Percentiles rank a stretch among this genome's conserved stretches.
These are phyloP conservation scores for Cucurbita maxima DNA, from an alignment of 306 rosid species.

Conservation along the genomic window DNA sequence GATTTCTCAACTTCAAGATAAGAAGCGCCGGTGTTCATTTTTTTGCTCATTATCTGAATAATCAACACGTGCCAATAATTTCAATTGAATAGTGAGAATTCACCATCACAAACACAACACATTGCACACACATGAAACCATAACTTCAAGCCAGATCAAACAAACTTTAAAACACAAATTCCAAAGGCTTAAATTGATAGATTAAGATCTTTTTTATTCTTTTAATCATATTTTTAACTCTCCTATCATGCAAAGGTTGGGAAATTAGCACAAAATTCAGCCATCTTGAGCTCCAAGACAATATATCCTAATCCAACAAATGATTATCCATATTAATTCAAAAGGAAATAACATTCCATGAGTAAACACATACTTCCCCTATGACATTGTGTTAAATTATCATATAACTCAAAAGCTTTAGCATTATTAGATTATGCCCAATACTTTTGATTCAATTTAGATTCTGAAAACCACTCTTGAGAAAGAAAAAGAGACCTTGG, in stretches of 20 bases:
- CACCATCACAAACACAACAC: not conserved
- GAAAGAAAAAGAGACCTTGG: constrained; percentile 41
- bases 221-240: not conserved
- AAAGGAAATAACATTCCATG: not conserved
- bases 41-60: constrained; percentile 72
- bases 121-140: not conserved
- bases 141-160: not conserved
- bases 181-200: not conserved
- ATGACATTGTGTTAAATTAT: not conserved
- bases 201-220: not conserved
- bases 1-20: constrained; percentile 83
- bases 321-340: not conserved
- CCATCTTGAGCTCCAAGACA: too few species aligned
- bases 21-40: constrained; percentile 57
- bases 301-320: not conserved
- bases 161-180: not conserved
- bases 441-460: not conserved
- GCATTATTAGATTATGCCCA: not conserved
- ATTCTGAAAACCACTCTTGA: not conserved
- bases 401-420: not conserved
- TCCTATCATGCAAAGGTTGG: not conserved
- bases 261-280: not conserved
- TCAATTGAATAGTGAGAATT: not conserved
- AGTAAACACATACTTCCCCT: not conserved
- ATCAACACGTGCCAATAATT: not conserved